Evolutionary conservation across 345 rosid species (phyloP), one percentile per base, ranked within the genome.

Genomic region (Pistacia integerrima): DNA sequence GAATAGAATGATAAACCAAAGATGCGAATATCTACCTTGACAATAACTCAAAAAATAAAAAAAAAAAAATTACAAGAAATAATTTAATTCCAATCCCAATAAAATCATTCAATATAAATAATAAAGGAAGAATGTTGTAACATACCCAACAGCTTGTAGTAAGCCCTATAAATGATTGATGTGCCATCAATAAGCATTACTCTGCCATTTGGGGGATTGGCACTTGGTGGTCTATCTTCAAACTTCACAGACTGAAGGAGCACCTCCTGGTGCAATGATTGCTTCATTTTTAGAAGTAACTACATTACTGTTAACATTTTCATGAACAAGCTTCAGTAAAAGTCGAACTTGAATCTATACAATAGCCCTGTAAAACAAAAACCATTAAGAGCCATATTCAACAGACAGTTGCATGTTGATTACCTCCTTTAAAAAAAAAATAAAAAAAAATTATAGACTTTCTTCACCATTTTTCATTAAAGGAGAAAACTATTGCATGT

Each of bases 151-250:
- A 93, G 94, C 92, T 96, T 96, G 90, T 84, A 93, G 87, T 96
- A 96, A 71, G 97, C 92, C 87, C 99, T 85, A 81, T 93, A 96
- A 28, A 96, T 92, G 83, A 96, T 76, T 36, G 99, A 88, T 52
- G 99, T 92, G 67, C 98, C 98, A 83, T 96, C 99, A 78, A 96
- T 86, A 68, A 96, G 97, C 99, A 96, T 92, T 74, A 93, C 88
- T 88, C 97, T 86, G 41, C 91, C 90, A 81, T 87, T 76, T 0
- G 90, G 85, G 62, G 84, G 54, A 76, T 75, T 81, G 72, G 65
- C 78, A 78, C 78, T 79, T 61, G 20, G 82, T 48, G 25, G 83
- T 62, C 67, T 79, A 78, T 84, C 92, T 78, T 82, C 83, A 76
- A 41, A 28, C 60, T 82, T 83, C 22, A 74, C 59, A 4, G 85